Base-by-base conservation (phyloP, 768 basidiomycete species). In the Lactarius psammicola region DNA sequence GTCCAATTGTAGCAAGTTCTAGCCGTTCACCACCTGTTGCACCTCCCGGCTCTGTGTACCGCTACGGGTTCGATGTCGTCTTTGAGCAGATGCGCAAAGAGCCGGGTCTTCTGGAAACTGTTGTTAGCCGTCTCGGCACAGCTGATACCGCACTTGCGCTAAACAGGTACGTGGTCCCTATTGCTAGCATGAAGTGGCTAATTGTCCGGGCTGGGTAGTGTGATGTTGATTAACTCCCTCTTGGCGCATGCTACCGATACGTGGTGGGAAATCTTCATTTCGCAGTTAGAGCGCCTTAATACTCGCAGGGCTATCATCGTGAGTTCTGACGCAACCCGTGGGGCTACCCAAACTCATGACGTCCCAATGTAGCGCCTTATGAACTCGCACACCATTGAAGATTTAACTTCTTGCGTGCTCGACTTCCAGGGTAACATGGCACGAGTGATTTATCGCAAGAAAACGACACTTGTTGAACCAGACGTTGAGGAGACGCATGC, bases 221-320 rank as follows among this genome's bases (percentile, higher is more conserved):
- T 96, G 85, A 92, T 90, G 86, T 78, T 96, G 70, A 90, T 96
- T 71, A 94, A 95, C 72, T 91, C 92, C 9, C 79, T 95, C 11
- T 74, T 95, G 63, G 82, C 88, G 9, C 88, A 93, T 71, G 90
- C 87, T n/a, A 88, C 81, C 56, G 91, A 94, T 71, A 76, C 77
- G 1, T 81, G 85, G 65, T 94, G 92, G 89, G 87, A 90, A 57
- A 86, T 89, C 68, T 90, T 95, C 73, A 87, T 89, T 58, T 76
- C 80, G 28, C 87, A 90, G 62, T 76, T 94, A 8, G 92, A 95
- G 71, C 80, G 82, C 56, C 74, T 94, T 60, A 91, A 90, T 70
- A 86, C 92, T 31, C 84, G 89, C 62, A 91, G 88, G 74, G 90
- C 91, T 13, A 90, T 94, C 57, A 85, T 91, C 59, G 91, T 93